Evolutionary conservation across 1,284 basidiomycete species (phyloP), one percentile per base, ranked within the genome.

Genomic region (Amylostereum chailletii): DNA sequence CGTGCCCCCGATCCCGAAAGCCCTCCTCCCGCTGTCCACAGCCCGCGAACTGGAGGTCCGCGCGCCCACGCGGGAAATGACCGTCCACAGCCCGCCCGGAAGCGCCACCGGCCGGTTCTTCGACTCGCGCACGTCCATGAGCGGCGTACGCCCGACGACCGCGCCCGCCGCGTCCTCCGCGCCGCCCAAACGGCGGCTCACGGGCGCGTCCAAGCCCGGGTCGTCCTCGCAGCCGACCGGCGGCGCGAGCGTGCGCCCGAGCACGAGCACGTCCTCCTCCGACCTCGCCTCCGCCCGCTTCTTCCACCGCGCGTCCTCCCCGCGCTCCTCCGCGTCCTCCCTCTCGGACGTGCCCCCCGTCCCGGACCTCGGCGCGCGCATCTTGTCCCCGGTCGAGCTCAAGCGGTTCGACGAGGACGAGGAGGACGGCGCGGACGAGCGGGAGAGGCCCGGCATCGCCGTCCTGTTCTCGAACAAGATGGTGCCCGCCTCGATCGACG

Each of bases 1-100:
- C n/a, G 78, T 83, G 0, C 82, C 81, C 34, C 70, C 74, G 6
- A 65, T 84, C 3, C 80, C 81, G 1, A 71, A 71, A 52, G 65
- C 74, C 44, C 49, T 62, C 33, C 38, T 56, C 5, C 53, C 55
- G 9, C 34, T 51, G 29, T 45, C 54, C 7, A 46, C 52, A 5
- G 7, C 53, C 57, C 38, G 53, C 54, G 11, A 65, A 5, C 54
- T 63, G 47, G 64, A 65, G 26, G 57, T 64, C 29, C 53, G 48
- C 31, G 31, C 46, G 39, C 40, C 55, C 1, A n/a, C 56, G 19
- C 45, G 11, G 34, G 46, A 40, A 46, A 42, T 27, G 30, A 9
- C 8, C 27, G 42, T 46, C 56, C 41, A 51, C 54, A 11, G 53
- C 52, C 19, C 19, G 19, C 19, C 19, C 19, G 19, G 51, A 58